Conservation (phyloP, 225 moss, liverwort and hornwort genomes). For the Thuidium tamariscinum region DNA sequence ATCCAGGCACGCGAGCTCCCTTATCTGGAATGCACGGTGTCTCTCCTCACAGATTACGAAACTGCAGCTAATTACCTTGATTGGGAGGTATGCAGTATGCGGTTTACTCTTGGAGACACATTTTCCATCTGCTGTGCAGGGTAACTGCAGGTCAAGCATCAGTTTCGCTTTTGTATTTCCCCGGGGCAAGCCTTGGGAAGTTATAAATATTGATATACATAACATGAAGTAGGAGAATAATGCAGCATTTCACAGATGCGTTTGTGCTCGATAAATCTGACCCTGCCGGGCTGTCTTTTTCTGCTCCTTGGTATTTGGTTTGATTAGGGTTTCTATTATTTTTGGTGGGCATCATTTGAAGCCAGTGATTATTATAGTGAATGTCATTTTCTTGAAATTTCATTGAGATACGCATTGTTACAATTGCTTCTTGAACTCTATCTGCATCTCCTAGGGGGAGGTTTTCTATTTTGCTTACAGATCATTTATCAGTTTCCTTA, state of each 20-base stretch:
- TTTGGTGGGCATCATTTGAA: background rate
- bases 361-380: background rate
- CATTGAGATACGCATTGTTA: background rate
- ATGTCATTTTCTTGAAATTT: background rate
- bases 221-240: background rate
- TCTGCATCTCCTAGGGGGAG: background rate
- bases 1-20: slow-evolving; percentile 99
- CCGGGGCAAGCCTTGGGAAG: slow-evolving; percentile 3
- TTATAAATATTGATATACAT: background rate
- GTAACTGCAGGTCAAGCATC: slow-evolving; percentile 43
- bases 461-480: background rate
- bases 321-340: background rate
- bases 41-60: slow-evolving; percentile 97
- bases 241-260: background rate
- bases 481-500: background rate
- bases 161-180: slow-evolving; percentile 20
- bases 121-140: slow-evolving; percentile 35
- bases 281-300: background rate
- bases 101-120: slow-evolving; percentile 35
- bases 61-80: slow-evolving; percentile 92
- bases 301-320: background rate
- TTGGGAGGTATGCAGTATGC: slow-evolving; percentile 88
- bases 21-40: slow-evolving; percentile 98
- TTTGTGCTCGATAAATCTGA: background rate
- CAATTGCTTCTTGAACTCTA: background rate